Percentiles rank a stretch among this genome's conserved stretches.
These are phyloP conservation scores for Pichia sp. DNA, from an alignment of 1,139 yeast species.

Conservation along the genomic window DNA sequence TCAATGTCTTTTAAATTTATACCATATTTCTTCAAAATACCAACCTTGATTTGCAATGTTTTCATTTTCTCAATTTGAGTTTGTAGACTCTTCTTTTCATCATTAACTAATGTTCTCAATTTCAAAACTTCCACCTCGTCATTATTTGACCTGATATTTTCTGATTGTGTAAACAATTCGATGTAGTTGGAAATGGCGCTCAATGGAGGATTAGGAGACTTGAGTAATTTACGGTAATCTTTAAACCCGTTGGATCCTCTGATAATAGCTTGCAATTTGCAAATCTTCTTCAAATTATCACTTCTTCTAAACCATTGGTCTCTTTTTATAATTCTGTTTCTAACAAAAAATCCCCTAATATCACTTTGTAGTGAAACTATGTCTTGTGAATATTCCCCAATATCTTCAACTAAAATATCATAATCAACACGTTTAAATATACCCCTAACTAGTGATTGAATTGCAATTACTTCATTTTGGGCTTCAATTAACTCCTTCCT, in stretches of 20 bases:
- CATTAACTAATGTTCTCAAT: conserved; percentile 59
- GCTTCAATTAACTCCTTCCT: conserved; percentile 27
- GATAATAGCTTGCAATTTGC: conserved; percentile 68
- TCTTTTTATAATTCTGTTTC: conserved; percentile 36
- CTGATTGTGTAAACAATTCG: conserved; percentile 63
- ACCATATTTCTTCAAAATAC: conserved; percentile 69
- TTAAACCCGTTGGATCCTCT: conserved; percentile 62
- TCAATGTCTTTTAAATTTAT: conserved; percentile 67
- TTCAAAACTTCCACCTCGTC: conserved; percentile 69
- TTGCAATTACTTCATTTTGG: conserved; percentile 25
- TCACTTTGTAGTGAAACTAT: conserved; percentile 45
- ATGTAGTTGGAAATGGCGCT: conserved; percentile 74
- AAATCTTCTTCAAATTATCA: conserved; percentile 48
- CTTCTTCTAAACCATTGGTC: conserved; percentile 44
- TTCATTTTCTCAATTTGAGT: conserved; percentile 67
- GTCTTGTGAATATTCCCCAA: conserved; percentile 38
- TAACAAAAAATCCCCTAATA: conserved; percentile 40
- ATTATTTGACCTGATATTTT: conserved; percentile 51
- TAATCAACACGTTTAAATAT: conserved; percentile 45
- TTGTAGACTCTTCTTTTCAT: conserved; percentile 58
- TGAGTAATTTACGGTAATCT: conserved; percentile 68
- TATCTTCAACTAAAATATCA: conserved; percentile 46
- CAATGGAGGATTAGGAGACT: conserved; percentile 69
- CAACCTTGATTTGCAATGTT: conserved; percentile 75
- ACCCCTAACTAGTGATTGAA: conserved; percentile 41